Base-by-base conservation (phyloP, 495 filamentous ascomycete genomes). In the Aspergillus olivimuriae region DNA sequence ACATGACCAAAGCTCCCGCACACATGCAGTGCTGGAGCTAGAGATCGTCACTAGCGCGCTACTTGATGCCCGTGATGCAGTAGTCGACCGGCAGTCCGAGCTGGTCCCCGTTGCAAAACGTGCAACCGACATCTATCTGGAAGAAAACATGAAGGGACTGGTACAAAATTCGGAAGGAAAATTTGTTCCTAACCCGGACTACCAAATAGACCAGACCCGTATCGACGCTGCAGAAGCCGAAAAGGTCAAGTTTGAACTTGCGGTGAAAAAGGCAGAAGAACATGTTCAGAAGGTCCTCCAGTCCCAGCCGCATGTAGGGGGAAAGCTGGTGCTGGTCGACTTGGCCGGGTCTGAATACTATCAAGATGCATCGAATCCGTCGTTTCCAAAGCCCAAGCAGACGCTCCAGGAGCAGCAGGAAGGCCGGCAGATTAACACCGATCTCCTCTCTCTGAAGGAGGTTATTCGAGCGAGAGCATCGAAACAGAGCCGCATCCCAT, bases 281-380 rank as follows among this genome's bases (percentile, higher is more conserved):
- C 4, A 47, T 12, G 51, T 48, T 1, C 34, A 19, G 9, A 11
- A 49, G 19, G 38, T 55, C 0, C 41, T 54, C 19, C 11, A 15
- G 11, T 32, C 44, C 11, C 47, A 54, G 47, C 2, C 8, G 10
- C 57, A 56, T 34, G 16, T 59, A 15, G 59, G 56, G 4, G 56
- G 46, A 9, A 60, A 48, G 22, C 20, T 62, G 4, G 56, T 60
- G 16, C 60, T 57, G 20, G 59, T 62, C 1, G 59, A 62, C 20
- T 32, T 57, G n/a, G 54, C 56, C 2, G 56, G 59, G 1, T 46
- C 58, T 8, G 58, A 62, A 24, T 57, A 48, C 19, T 50, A 38
- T 41, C 38, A 50, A 28, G 41, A 46, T 10, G 38, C 12, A 41
- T 39, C n/a, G 45, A 12, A 3, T n/a, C 33, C 4, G 3, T 15